Percentiles rank a stretch among this genome's conserved stretches.
Evolutionary conservation across 2,329 filamentous ascomycete genomes (phyloP).

Genomic region (Hymenoscyphus linearis): DNA sequence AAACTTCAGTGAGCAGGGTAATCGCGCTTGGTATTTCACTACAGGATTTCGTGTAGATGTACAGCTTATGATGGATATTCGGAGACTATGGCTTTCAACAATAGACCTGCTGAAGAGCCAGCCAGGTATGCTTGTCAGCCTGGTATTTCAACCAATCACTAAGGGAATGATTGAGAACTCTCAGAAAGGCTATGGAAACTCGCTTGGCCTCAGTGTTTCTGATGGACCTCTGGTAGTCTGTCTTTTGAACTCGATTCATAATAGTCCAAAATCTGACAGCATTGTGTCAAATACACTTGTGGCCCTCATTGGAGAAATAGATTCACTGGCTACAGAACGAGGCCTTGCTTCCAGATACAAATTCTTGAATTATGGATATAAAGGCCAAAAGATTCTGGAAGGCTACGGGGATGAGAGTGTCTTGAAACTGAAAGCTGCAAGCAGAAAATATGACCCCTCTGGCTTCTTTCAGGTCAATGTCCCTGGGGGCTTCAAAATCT

Average conservation of each 20-base stretch:
- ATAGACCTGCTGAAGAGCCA: not conserved
- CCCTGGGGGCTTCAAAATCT: conserved; percentile 29
- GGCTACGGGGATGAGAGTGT: conserved; percentile 11
- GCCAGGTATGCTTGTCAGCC: not conserved
- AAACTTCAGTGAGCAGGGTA: not conserved
- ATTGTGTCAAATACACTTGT: not conserved
- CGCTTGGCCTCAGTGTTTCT: not conserved
- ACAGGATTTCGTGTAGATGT: not conserved
- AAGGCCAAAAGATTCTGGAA: conserved; percentile 5
- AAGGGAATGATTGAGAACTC: not conserved
- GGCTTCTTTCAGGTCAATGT: conserved; percentile 26
- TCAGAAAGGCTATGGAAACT: not conserved
- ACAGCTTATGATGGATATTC: not conserved
- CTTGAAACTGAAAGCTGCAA: conserved; percentile 17
- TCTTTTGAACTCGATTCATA: not conserved
- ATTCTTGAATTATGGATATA: conserved; percentile 12
- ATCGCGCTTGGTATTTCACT: not conserved
- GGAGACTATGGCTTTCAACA: not conserved
- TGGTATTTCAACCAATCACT: not conserved
- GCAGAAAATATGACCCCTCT: conserved; percentile 25
- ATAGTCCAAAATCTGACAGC: not conserved
- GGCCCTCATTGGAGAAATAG: not conserved
- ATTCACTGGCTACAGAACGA: not conserved
- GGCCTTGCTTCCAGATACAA: not conserved
- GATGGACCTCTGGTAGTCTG: conserved; percentile 1